These are phyloP conservation scores for Aspergillus sclerotioniger DNA, from an alignment of 495 filamentous ascomycete genomes.

Conservation along the genomic window DNA sequence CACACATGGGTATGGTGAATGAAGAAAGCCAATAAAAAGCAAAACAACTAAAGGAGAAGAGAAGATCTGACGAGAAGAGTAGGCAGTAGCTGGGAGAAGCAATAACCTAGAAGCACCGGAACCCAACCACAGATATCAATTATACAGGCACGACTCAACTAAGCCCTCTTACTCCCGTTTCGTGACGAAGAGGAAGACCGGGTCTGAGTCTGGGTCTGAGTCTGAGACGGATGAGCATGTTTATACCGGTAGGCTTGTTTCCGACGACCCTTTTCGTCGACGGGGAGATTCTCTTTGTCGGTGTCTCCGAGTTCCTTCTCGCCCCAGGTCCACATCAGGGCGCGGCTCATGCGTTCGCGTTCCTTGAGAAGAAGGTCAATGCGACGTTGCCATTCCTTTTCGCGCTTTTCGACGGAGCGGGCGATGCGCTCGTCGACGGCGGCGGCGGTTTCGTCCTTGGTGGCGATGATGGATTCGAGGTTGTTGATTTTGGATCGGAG, in stretches of 20 bases:
- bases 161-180: constrained; percentile 10
- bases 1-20: not conserved
- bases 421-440: constrained; percentile 44
- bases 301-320: constrained; percentile 45
- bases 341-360: constrained; percentile 52
- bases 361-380: constrained; percentile 56
- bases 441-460: constrained; percentile 42
- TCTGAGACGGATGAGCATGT: constrained; percentile 24
- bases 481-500: constrained; percentile 35
- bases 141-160: not conserved
- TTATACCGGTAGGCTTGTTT: constrained; percentile 50
- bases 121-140: too few species aligned
- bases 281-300: constrained; percentile 25
- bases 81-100: too few species aligned
- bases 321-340: constrained; percentile 49
- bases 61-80: too few species aligned
- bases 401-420: constrained; percentile 45
- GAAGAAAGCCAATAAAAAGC: too few species aligned
- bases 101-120: too few species aligned
- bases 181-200: not conserved
- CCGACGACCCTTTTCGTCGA: constrained; percentile 24
- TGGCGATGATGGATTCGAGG: constrained; percentile 36
- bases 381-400: constrained; percentile 51
- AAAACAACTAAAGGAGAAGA: too few species aligned
- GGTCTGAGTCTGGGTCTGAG: not conserved